Evolutionary conservation across 2,329 filamentous ascomycete species (phyloP), one percentile per base, ranked within the genome.

Genomic region (Arachnopeziza araneosa): DNA sequence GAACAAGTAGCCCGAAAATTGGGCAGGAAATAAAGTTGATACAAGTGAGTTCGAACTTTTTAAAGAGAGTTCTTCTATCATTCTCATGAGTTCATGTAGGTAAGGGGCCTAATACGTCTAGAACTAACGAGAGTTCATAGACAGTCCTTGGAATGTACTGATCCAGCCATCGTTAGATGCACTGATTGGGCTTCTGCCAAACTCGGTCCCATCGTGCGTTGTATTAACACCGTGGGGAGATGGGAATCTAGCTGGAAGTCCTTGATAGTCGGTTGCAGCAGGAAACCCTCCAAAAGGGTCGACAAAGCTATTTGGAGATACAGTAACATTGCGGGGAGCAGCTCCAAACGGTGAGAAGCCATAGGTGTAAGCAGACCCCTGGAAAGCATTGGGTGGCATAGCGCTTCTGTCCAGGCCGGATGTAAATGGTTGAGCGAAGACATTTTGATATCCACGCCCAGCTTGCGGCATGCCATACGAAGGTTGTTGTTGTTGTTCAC

Each of bases 61-160:
- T 9, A 30, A 10, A 2, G 32, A 19, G 10, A n/a, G 8, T n/a
- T 54, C 19, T n/a, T 54, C 24, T 54, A 30, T 7, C 19, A 50
- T 19, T 50, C 3, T 50, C 26, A 23, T 23, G 24, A 24, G 56
- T 6, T 50, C 53, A 36, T 44, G 21, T 26, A 24, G 48, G 10
- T 48, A 24, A 36, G 23, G 24, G 22, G n/a, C 19, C 53, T 22
- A 24, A 23, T 4, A 53, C n/a, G 9, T 53, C 19, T 53, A 23
- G 24, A 54, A 10, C 58, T 68, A 73, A 36, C 69, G 70, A 56
- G 63, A 68, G 69, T 89, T 89, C 64, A 92, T 80, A 1, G 89
- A 92, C 21, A 92, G 76, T 10, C 88, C 83, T 71, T 91, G 88
- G 71, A 91, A 90, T 6, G 57, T 77, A 30, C 59, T 76, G 24